Base-by-base conservation (phyloP, 2,329 filamentous ascomycete genomes). In the Gremmenia infestans region DNA sequence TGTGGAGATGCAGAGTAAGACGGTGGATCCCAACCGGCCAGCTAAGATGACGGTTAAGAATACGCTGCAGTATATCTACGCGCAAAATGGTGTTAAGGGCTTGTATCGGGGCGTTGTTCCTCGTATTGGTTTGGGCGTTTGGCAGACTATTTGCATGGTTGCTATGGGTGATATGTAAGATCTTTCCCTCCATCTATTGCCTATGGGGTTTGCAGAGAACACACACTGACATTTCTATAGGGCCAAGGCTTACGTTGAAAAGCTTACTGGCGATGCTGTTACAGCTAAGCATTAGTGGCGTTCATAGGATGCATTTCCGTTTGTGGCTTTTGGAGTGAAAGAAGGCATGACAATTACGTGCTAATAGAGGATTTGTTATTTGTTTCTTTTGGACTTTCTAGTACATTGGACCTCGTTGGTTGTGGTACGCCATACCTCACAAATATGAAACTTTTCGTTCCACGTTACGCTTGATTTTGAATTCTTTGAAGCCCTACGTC, bases 91-190 rank as follows among this genome's bases (percentile, higher is more conserved):
- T 59, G 48, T 97, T 70, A 88, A 86, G 79, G 94, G 94, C 70
- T 81, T 99, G 64, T 99, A 99, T 82, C 90, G 94, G 71, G 94
- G 94, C 71, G 93, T 99, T 62, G 81, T 91, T 65, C 94, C 94
- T 68, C 87, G 94, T 73, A 92, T 99, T 72, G 92, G 92, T 67
- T 86, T 99, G 63, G 88, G 94, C 72, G 84, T 99, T 78, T 99
- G 94, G 94, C 94, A 99, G 82, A 99, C 94, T 60, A 88, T 99
- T 71, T 99, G 94, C 82, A 99, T 99, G 94, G 94, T 99, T 76
- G 94, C 93, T 70, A 81, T 97, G 75, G 94, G 94, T 77, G 94
- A 97, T 78, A 92, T 96, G 91, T 95, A 78, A 80, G 91, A 84
- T 66, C 51, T 50, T 40, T 46, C 36, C 42, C 54, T 59, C 37